A percentile compares a stretch with the other conserved stretches of the same genome.
phyloP scores from a whole-genome alignment of 495 filamentous ascomycete genomes.

The Evernia prunastri region DNA sequence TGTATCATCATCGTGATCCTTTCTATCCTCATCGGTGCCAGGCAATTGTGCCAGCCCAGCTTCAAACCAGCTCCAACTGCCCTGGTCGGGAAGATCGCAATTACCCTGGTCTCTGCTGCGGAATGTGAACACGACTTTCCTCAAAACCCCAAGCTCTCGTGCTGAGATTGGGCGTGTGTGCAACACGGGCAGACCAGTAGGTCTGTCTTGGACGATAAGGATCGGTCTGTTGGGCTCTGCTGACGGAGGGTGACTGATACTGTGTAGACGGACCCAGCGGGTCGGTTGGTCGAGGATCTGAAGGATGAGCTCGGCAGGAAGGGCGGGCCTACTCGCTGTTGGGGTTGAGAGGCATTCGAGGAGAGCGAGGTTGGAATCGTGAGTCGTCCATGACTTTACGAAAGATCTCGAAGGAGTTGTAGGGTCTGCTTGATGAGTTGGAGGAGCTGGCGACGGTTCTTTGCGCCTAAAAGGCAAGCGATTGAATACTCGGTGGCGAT shows the following conservation, averaged over 20 bases:
- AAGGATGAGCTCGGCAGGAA: constrained; percentile 26
- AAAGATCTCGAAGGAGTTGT: constrained; percentile 18
- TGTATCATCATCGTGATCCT: not conserved
- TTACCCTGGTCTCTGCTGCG: constrained; percentile 63
- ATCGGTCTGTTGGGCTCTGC: not conserved
- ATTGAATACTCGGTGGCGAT: constrained; percentile 16
- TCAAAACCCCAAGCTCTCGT: constrained; percentile 11
- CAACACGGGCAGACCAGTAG: constrained; percentile 3
- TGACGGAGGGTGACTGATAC: constrained; percentile 18
- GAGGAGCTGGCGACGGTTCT: not conserved
- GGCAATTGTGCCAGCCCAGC: constrained; percentile 21
- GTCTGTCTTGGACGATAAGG: not conserved
- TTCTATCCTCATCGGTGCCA: constrained; percentile 17
- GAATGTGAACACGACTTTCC: constrained; percentile 60
- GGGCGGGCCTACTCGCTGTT: constrained; percentile 11
- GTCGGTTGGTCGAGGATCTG: constrained; percentile 33
- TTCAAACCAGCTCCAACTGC: constrained; percentile 69
- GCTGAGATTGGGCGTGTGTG: constrained; percentile 12
- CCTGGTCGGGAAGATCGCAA: constrained; percentile 28
- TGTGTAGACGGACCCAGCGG: constrained; percentile 25
- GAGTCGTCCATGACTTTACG: constrained; percentile 31
- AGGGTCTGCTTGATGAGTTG: not conserved
- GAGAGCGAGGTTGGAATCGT: constrained; percentile 25
- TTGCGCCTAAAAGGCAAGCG: not conserved
- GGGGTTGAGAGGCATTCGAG: constrained; percentile 22